Percentiles rank a stretch among this genome's conserved stretches.
Evolutionary conservation across 768 basidiomycete species (phyloP).

Genomic region (Auricularia sp.): DNA sequence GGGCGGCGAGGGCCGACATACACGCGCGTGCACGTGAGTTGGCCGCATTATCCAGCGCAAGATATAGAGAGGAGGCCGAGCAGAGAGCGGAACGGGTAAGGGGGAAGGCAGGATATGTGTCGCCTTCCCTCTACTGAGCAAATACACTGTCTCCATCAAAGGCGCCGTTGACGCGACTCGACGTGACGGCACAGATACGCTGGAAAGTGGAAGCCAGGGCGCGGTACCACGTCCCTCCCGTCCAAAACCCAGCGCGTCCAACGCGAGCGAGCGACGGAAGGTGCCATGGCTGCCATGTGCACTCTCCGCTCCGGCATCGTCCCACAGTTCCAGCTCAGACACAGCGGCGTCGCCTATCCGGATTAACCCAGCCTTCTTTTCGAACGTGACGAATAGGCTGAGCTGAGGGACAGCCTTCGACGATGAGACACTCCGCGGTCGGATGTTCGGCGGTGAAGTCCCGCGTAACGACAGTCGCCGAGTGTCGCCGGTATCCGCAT

Average conservation of each 20-base stretch:
- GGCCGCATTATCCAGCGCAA: conserved; percentile 53
- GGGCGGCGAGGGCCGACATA: conserved; percentile 26
- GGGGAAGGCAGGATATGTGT: conserved; percentile 64
- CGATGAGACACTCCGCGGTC: background rate
- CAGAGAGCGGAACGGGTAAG: conserved; percentile 41
- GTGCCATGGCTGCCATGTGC: background rate
- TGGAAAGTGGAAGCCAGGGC: conserved; percentile 41
- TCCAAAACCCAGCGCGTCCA: conserved; percentile 31
- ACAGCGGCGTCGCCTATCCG: conserved; percentile 73
- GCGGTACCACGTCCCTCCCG: conserved; percentile 26
- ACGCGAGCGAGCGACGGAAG: conserved; percentile 30
- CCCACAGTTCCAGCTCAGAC: conserved; percentile 60
- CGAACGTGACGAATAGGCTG: conserved; percentile 73
- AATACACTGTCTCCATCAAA: conserved; percentile 35
- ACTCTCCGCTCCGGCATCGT: conserved; percentile 11
- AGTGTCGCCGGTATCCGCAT: background rate
- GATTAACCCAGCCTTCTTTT: conserved; percentile 81
- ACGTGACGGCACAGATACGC: conserved; percentile 37
- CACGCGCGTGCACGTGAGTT: conserved; percentile 41
- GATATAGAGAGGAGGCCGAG: conserved; percentile 40
- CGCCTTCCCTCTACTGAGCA: conserved; percentile 59
- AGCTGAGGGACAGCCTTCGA: conserved; percentile 34
- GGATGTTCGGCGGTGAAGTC: background rate
- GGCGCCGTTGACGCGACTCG: conserved; percentile 10
- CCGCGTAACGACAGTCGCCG: conserved; percentile 8